Conservation (phyloP, 202 grass and related monocot genomes). For the Sporobolus alterniflorus region DNA sequence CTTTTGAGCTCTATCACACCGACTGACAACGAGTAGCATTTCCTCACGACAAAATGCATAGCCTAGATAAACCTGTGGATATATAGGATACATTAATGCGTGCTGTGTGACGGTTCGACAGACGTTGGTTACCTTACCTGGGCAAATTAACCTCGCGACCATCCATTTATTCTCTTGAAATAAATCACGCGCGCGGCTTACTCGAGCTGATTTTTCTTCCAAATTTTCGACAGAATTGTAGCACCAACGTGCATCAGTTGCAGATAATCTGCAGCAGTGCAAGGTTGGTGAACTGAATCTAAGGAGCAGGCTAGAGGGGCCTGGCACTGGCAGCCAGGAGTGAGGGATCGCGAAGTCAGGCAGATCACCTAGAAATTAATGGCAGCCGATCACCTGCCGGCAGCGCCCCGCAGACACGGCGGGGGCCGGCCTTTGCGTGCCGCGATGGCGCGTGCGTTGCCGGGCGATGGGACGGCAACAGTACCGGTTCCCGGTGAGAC, state of each 20-base stretch:
- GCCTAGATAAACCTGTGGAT: not conserved
- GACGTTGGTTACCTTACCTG: not conserved
- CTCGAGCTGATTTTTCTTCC: not conserved
- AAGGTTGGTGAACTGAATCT: not conserved
- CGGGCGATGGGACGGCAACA: conserved; percentile 30
- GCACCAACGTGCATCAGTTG: too few relatives aligned
- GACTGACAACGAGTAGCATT: not conserved
- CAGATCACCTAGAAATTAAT: not conserved
- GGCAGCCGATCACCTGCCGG: not conserved
- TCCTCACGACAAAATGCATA: not conserved
- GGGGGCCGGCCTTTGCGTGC: conserved; percentile 26
- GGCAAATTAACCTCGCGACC: not conserved
- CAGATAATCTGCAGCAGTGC: not conserved
- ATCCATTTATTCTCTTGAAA: not conserved
- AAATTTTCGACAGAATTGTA: not conserved
- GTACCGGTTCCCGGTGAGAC: conserved; percentile 30
- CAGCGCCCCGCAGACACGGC: conserved; percentile 44
- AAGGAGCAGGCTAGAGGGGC: not conserved
- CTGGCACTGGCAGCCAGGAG: not conserved
- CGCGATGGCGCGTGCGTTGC: conserved; percentile 32
- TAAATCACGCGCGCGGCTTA: not conserved
- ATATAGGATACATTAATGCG: too few relatives aligned
- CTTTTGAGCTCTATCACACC: not conserved
- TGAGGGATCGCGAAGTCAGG: not conserved
- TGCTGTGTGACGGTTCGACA: not conserved